Conservation (phyloP, 805 yeast genomes). For the Metahyphopichia silvanorum region DNA sequence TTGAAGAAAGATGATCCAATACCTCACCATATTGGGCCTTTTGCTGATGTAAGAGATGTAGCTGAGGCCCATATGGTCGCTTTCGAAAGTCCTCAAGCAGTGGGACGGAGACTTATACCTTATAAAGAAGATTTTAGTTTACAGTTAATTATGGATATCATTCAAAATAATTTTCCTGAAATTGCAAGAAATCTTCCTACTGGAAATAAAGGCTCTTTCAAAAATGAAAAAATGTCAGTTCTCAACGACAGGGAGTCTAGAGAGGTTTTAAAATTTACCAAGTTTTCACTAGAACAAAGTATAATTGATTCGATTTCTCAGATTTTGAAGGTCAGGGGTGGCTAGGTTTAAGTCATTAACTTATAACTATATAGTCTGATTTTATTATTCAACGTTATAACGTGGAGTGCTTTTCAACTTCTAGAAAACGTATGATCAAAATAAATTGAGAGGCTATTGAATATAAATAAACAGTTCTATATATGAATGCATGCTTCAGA, state of each 20-base stretch:
- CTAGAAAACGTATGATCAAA: no score
- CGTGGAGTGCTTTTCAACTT: no score
- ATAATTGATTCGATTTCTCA: conserved; percentile 41
- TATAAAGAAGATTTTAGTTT: conserved; percentile 14
- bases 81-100: conserved; percentile 32
- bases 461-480: no score
- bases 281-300: conserved; percentile 31
- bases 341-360: no score
- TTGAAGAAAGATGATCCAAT: conserved; percentile 14
- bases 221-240: background rate
- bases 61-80: conserved; percentile 58
- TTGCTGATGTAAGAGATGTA: conserved; percentile 60
- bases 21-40: conserved; percentile 12
- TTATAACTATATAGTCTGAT: no score
- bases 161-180: conserved; percentile 18
- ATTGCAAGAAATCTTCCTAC: conserved; percentile 8
- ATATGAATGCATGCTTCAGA: no score
- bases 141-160: conserved; percentile 21
- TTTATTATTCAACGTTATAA: no score
- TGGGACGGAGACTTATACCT: conserved; percentile 28
- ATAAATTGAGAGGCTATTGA: no score
- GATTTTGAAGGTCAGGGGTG: no score
- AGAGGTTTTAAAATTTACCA: conserved; percentile 29
- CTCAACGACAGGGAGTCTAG: conserved; percentile 31
- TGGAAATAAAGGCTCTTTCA: conserved; percentile 10